phyloP scores from a whole-genome alignment of 2,329 filamentous ascomycete species.

The Cercospora nicotianae region DNA sequence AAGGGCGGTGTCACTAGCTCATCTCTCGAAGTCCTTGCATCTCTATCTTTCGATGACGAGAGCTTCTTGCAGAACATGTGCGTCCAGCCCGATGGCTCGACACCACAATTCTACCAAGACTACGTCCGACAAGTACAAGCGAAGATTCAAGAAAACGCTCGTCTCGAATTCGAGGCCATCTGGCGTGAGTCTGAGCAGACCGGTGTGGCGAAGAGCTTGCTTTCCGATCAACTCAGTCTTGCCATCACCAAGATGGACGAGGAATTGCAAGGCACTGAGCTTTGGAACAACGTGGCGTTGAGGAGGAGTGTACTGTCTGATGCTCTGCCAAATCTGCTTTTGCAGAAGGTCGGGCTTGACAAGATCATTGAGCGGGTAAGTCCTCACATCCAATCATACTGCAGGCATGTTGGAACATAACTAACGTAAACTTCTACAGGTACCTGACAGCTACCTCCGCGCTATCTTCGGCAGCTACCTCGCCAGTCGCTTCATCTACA shows the following conservation, averaged over 20 bases:
- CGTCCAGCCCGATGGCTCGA: slow-evolving; percentile 70
- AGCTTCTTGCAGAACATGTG: slow-evolving; percentile 95
- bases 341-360: slow-evolving; percentile 88
- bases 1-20: slow-evolving; percentile 98
- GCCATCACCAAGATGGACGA: slow-evolving; percentile 97
- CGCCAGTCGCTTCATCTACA: slow-evolving; percentile 92
- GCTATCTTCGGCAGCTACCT: slow-evolving; percentile 96
- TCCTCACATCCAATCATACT: slow-evolving; percentile 23
- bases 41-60: slow-evolving; percentile 87
- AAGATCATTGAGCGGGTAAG: slow-evolving; percentile 76
- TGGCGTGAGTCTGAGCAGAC: slow-evolving; percentile 91
- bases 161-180: slow-evolving; percentile 95
- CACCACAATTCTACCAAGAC: slow-evolving; percentile 85
- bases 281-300: slow-evolving; percentile 83
- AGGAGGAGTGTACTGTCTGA: slow-evolving; percentile 76
- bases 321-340: slow-evolving; percentile 78
- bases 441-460: slow-evolving; percentile 87
- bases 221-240: slow-evolving; percentile 85
- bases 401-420: background rate
- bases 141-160: slow-evolving; percentile 86
- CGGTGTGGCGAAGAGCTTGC: slow-evolving; percentile 74
- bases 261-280: slow-evolving; percentile 86
- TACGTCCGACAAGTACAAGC: slow-evolving; percentile 92
- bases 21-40: slow-evolving; percentile 91
- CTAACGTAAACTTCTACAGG: slow-evolving; percentile 43